Percentiles rank a stretch among this genome's conserved stretches.
phyloP scores from a whole-genome alignment of 352 stramenopile genomes.

The Globisporangium lucens region DNA sequence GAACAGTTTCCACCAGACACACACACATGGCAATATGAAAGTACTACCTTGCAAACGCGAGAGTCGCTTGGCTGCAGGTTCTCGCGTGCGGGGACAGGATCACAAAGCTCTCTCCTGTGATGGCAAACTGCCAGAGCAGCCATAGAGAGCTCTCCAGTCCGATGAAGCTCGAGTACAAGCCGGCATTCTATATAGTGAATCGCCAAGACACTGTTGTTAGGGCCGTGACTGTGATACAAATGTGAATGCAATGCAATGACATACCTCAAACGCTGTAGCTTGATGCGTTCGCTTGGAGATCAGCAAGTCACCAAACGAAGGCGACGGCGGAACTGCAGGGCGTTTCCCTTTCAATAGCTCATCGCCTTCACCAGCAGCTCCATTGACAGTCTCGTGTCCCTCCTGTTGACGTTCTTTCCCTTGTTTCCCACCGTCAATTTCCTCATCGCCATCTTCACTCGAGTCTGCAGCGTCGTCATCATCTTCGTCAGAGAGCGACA shows the following conservation, averaged over 20 bases:
- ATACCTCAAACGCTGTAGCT: conserved; percentile 61
- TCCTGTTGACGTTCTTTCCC: conserved; percentile 25
- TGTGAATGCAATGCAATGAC: neutral
- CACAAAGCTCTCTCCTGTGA: conserved; percentile 78
- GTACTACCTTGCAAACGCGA: conserved; percentile 71
- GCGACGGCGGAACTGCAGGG: conserved; percentile 32
- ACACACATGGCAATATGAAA: neutral
- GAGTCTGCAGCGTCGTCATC: conserved; percentile 24
- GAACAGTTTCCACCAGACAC: neutral
- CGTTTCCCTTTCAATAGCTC: neutral
- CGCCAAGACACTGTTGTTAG: neutral
- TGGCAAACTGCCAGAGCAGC: conserved; percentile 83
- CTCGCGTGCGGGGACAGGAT: conserved; percentile 75
- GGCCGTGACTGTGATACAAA: neutral
- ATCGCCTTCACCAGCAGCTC: neutral
- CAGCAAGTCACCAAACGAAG: conserved; percentile 70
- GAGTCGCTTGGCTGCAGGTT: conserved; percentile 76
- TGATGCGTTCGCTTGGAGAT: conserved; percentile 49
- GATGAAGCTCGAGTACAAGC: conserved; percentile 83
- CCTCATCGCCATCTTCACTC: conserved; percentile 23
- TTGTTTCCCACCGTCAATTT: conserved; percentile 11
- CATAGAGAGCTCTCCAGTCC: conserved; percentile 70
- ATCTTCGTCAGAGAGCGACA: conserved; percentile 28
- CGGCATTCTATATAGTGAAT: conserved; percentile 46
- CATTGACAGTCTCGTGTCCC: neutral